Conservation (phyloP, 345 rosid genomes). For the Punica granatum region DNA sequence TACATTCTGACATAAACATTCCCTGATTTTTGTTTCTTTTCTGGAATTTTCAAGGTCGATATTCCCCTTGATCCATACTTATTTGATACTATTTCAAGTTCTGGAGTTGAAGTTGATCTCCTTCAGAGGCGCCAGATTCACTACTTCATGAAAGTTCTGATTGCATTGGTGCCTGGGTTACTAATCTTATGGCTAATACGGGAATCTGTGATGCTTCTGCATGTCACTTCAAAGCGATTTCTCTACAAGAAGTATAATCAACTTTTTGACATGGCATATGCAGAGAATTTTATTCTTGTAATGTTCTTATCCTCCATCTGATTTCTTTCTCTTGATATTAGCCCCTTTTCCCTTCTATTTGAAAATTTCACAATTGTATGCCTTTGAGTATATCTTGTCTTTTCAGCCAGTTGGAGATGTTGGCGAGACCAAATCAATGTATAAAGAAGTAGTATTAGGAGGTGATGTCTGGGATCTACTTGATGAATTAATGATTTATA, state of each 20-base stretch:
- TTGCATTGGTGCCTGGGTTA: constrained; percentile 78
- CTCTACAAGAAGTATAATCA: constrained; percentile 85
- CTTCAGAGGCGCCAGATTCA: constrained; percentile 89
- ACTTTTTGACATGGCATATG: constrained; percentile 83
- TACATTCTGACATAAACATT: background rate
- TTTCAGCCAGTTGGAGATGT: constrained; percentile 87
- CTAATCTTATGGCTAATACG: constrained; percentile 72
- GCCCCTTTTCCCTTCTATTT: background rate
- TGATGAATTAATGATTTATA: constrained; percentile 90
- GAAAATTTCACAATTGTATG: background rate
- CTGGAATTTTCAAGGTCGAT: constrained; percentile 52
- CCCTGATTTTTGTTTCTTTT: background rate
- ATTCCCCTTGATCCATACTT: constrained; percentile 90
- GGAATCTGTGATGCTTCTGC: constrained; percentile 76
- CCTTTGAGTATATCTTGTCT: constrained; percentile 15
- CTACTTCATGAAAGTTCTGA: constrained; percentile 76
- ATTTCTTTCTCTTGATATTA: background rate
- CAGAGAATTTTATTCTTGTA: constrained; percentile 92
- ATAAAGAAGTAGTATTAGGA: constrained; percentile 89
- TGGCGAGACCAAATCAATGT: constrained; percentile 81
- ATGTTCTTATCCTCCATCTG: constrained; percentile 13
- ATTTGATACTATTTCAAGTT: constrained; percentile 73
- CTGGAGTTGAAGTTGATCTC: constrained; percentile 92
- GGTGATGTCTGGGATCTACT: constrained; percentile 99
- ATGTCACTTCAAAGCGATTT: constrained; percentile 67